These are phyloP conservation scores for Serendipita sp. DNA, from an alignment of 1,284 basidiomycete species.

Conservation along the genomic window DNA sequence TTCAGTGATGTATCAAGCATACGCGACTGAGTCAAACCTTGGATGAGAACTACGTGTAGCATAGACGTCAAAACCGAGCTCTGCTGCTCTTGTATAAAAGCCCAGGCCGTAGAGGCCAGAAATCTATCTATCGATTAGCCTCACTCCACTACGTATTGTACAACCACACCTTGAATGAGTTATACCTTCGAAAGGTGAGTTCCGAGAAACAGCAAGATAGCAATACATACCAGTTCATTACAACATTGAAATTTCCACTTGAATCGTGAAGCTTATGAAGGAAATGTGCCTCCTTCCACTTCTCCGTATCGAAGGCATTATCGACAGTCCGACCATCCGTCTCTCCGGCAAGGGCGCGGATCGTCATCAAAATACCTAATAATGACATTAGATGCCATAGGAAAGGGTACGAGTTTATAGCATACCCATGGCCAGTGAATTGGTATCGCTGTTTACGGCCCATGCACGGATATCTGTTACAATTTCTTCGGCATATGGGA, in stretches of 20 bases:
- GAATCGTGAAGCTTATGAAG: conserved; percentile 27
- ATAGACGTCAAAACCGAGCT: conserved; percentile 46
- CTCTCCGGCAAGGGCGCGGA: conserved; percentile 47
- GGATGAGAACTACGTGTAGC: conserved; percentile 42
- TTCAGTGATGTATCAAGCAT: not conserved
- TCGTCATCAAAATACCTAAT: conserved; percentile 40
- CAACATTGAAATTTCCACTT: conserved; percentile 35
- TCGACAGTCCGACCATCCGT: conserved; percentile 33
- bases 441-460: conserved; percentile 38
- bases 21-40: conserved; percentile 28
- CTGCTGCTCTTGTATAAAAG: conserved; percentile 39
- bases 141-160: not conserved
- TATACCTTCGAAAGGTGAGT: conserved; percentile 33
- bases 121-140: conserved; percentile 25
- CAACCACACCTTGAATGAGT: conserved; percentile 42
- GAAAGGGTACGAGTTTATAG: not conserved
- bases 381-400: conserved; percentile 4
- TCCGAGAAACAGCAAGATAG: conserved; percentile 7
- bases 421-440: conserved; percentile 39
- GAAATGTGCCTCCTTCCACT: conserved; percentile 43
- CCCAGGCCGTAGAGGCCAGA: conserved; percentile 48
- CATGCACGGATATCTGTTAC: conserved; percentile 37
- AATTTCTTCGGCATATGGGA: conserved; percentile 49
- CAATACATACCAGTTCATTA: conserved; percentile 40
- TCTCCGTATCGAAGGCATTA: conserved; percentile 44